phyloP scores from a whole-genome alignment of 345 rosid genomes.

The Corymbia maculata region DNA sequence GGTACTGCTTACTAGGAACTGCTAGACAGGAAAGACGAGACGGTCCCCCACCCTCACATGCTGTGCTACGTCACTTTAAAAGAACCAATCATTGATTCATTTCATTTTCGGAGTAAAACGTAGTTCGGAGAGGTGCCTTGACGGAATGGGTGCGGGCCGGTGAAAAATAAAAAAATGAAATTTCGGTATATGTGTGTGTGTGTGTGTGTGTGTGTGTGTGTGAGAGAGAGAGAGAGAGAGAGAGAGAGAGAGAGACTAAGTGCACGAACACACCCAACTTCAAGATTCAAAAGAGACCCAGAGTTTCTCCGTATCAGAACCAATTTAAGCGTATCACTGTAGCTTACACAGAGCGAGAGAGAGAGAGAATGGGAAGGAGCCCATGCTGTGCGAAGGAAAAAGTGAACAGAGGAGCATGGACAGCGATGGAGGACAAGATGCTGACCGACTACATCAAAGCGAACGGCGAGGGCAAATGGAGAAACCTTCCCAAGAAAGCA shows the following conservation, averaged over 20 bases:
- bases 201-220: not conserved
- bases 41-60: not conserved
- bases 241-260: not conserved
- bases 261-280: not conserved
- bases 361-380: slow-evolving; percentile 11
- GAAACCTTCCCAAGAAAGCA: slow-evolving; percentile 15
- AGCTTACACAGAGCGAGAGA: not conserved
- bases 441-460: slow-evolving; percentile 14
- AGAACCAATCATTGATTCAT: not conserved
- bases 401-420: slow-evolving; percentile 22
- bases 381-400: slow-evolving; percentile 17
- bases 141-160: not conserved
- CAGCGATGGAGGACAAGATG: slow-evolving; percentile 15
- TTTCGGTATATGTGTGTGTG: not conserved
- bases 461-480: slow-evolving; percentile 27
- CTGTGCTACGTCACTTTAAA: not conserved
- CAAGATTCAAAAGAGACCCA: not conserved
- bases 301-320: not conserved
- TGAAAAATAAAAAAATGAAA: not conserved
- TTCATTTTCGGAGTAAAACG: not conserved
- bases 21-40: not conserved
- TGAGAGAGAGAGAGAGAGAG: not conserved
- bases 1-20: not conserved
- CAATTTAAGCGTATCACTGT: not conserved
- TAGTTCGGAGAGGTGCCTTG: not conserved